phyloP scores from a whole-genome alignment of 2,329 filamentous ascomycete species.

The Paraphaeosphaeria minitans region DNA sequence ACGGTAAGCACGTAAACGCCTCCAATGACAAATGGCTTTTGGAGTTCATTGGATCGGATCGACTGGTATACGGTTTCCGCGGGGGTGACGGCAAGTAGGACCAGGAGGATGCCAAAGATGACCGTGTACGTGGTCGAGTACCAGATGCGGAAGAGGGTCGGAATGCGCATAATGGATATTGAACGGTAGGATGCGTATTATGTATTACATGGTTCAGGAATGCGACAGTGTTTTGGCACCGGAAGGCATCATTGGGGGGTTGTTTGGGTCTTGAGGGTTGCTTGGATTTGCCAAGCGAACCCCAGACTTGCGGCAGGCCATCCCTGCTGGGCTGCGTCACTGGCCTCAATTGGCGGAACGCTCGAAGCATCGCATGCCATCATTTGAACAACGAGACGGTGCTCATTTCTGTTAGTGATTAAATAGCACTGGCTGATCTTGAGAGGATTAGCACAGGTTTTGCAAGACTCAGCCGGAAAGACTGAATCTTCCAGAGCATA shows the following conservation, averaged over 20 bases:
- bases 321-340: constrained; percentile 4
- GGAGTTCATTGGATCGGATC: constrained; percentile 66
- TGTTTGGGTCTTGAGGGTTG: neutral
- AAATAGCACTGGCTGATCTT: too few relatives aligned
- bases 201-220: constrained; percentile 12
- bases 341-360: neutral
- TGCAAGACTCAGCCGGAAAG: too few relatives aligned
- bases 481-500: too few relatives aligned
- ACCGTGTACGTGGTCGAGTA: constrained; percentile 80
- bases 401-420: too few relatives aligned
- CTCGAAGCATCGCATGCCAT: neutral
- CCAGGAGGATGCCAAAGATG: constrained; percentile 73
- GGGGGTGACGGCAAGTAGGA: constrained; percentile 78
- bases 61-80: constrained; percentile 80
- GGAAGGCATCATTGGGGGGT: neutral
- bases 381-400: neutral
- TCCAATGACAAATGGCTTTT: constrained; percentile 83
- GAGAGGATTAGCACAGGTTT: too few relatives aligned
- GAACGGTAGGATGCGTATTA: constrained; percentile 6
- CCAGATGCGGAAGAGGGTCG: constrained; percentile 73
- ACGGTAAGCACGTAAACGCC: constrained; percentile 76
- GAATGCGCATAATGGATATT: constrained; percentile 50
- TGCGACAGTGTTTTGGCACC: constrained; percentile 4
- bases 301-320: neutral
- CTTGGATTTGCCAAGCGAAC: constrained; percentile 2